Percentiles rank a stretch among this genome's conserved stretches.
phyloP scores from a whole-genome alignment of 768 basidiomycete genomes.

The Fomitopsis pulvina region DNA sequence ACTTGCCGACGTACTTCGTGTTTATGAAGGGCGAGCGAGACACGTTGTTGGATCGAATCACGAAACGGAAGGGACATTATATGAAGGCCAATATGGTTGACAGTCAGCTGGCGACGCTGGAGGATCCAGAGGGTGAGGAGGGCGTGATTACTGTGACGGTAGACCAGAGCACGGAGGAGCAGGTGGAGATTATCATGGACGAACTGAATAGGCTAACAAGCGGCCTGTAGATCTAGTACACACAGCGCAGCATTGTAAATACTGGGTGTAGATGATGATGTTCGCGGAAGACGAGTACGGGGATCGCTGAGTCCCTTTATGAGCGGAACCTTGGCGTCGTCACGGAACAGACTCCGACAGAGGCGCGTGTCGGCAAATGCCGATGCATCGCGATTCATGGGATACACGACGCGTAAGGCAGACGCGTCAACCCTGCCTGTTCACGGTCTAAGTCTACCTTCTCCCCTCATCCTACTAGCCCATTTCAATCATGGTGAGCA shows the following conservation, averaged over 20 bases:
- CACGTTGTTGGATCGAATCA: constrained; percentile 58
- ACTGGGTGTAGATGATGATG: too few relatives aligned
- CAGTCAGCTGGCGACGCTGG: constrained; percentile 66
- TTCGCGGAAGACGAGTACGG: too few relatives aligned
- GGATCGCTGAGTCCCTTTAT: too few relatives aligned
- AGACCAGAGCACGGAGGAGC: constrained; percentile 45
- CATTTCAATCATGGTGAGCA: constrained; percentile 13
- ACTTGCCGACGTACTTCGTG: constrained; percentile 62
- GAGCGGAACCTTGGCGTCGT: too few relatives aligned
- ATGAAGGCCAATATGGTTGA: constrained; percentile 82
- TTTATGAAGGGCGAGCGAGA: constrained; percentile 61
- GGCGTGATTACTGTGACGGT: constrained; percentile 61
- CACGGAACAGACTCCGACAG: too few relatives aligned
- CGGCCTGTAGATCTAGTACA: not conserved
- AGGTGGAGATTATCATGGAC: constrained; percentile 41
- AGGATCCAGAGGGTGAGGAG: constrained; percentile 60
- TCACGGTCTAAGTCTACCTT: not conserved
- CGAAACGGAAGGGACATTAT: constrained; percentile 62
- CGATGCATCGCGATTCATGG: not conserved
- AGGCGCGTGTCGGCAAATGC: not conserved
- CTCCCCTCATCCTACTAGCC: not conserved
- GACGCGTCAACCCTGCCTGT: constrained; percentile 19
- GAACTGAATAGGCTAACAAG: constrained; percentile 27
- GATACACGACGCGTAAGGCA: constrained; percentile 7
- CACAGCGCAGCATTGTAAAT: not conserved